A percentile compares a stretch with the other conserved stretches of the same genome.
These are phyloP conservation scores for Tetrahymena elliotti DNA, from an alignment of 73 alveolate species.

Conservation along the genomic window DNA sequence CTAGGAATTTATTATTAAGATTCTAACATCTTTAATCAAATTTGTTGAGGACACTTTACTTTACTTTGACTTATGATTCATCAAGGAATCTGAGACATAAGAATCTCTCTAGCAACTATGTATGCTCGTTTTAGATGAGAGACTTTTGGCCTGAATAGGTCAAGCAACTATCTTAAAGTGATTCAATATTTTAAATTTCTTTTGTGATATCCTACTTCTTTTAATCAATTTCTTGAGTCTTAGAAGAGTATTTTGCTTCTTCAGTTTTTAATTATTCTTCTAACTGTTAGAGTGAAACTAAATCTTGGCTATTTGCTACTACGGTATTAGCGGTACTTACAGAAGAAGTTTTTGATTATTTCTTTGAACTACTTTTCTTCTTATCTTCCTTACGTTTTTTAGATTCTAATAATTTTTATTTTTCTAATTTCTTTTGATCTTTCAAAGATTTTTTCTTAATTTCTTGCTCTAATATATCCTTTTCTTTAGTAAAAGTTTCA, in stretches of 20 bases:
- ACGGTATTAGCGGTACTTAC: neutral
- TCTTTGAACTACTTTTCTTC: neutral
- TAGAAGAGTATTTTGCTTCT: neutral
- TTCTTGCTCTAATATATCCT: constrained; percentile 2
- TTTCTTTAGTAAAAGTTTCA: neutral
- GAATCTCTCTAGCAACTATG: neutral
- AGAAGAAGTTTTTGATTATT: constrained; percentile 4
- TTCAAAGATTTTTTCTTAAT: constrained; percentile 9
- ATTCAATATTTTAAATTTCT: neutral
- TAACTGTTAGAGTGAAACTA: neutral
- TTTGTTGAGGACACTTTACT: neutral
- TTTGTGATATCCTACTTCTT: neutral
- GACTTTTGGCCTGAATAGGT: neutral
- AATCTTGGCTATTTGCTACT: neutral
- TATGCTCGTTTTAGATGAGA: neutral
- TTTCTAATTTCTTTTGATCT: constrained; percentile 7
- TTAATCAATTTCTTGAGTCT: neutral
- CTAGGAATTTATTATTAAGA: neutral
- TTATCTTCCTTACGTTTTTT: neutral
- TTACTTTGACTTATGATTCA: neutral
- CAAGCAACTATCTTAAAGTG: neutral
- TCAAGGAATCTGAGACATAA: neutral
- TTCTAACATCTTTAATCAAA: neutral
- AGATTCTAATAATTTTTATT: constrained; percentile 6
- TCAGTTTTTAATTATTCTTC: neutral